Percentiles rank a stretch among this genome's conserved stretches.
These are phyloP conservation scores for Rachicladosporium sp. DNA, from an alignment of 2,329 filamentous ascomycete genomes.

Conservation along the genomic window DNA sequence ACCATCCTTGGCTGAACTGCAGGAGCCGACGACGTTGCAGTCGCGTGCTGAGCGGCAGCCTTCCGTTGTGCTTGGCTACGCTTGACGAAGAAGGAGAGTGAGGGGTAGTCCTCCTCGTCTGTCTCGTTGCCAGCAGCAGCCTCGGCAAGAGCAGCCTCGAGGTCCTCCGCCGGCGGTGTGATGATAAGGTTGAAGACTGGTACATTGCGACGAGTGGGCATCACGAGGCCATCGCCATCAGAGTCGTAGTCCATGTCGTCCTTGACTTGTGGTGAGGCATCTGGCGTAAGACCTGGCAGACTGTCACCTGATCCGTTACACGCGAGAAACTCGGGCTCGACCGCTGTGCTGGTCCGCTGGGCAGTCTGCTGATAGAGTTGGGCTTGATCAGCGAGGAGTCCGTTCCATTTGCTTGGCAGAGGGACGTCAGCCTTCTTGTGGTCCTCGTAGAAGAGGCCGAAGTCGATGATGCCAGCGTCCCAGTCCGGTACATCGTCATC, in stretches of 20 bases:
- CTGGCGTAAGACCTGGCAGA: slow-evolving; percentile 21
- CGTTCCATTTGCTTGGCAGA: slow-evolving; percentile 15
- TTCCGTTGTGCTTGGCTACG: no score
- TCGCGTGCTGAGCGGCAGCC: no score
- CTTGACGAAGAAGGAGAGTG: no score
- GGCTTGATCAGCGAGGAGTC: slow-evolving; percentile 14
- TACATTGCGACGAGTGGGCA: no score
- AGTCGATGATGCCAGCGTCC: slow-evolving; percentile 24
- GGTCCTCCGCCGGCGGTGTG: no score
- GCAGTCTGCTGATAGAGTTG: slow-evolving; percentile 16
- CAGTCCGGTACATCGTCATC: slow-evolving; percentile 15
- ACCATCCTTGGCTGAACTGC: no score
- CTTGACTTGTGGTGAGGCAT: slow-evolving; percentile 18
- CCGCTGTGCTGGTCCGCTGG: neutral
- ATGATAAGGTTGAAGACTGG: no score
- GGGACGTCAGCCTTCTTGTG: slow-evolving; percentile 12
- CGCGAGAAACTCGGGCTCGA: neutral
- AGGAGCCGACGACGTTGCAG: no score
- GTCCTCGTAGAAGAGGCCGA: slow-evolving; percentile 21
- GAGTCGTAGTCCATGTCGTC: slow-evolving; percentile 18
- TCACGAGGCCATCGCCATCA: no score
- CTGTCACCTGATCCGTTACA: slow-evolving; percentile 6
- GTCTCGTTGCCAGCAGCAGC: no score
- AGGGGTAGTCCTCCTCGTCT: no score
- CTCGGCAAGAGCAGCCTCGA: no score